Percentiles rank a stretch among this genome's conserved stretches.
phyloP scores from a whole-genome alignment of 2,329 filamentous ascomycete genomes.

The Penicillium verrucosum region DNA sequence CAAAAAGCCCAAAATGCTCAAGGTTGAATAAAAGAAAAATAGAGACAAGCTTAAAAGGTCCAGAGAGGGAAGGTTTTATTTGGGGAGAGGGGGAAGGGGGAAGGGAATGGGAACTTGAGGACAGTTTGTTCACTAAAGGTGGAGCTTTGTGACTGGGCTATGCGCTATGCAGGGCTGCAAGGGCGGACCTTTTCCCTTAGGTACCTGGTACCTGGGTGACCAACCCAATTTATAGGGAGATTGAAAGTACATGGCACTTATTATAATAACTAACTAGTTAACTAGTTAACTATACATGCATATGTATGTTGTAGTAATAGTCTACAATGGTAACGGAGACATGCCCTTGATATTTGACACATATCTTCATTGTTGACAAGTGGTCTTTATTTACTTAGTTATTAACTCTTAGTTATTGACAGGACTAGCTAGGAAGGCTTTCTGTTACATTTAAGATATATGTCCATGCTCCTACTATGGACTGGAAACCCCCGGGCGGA shows the following conservation, averaged over 20 bases:
- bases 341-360: neutral
- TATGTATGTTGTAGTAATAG: neutral
- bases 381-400: neutral
- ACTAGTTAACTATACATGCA: too few species aligned
- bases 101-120: constrained; percentile 28
- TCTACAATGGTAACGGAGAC: neutral
- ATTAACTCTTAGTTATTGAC: neutral
- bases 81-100: constrained; percentile 1
- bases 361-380: constrained; percentile 2
- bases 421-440: too few species aligned
- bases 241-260: neutral
- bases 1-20: constrained; percentile 9
- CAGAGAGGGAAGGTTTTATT: constrained; percentile 15
- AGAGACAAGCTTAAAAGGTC: constrained; percentile 6
- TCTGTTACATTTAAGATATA: too few species aligned
- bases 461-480: too few species aligned
- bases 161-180: constrained; percentile 28
- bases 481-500: too few species aligned
- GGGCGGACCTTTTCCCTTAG: neutral
- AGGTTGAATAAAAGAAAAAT: neutral
- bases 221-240: neutral
- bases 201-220: constrained; percentile 1
- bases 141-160: constrained; percentile 28
- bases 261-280: too few species aligned
- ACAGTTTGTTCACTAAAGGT: constrained; percentile 44